Evolutionary conservation across 2,329 filamentous ascomycete species (phyloP).

Genomic region (Ophiostoma angusticollis): DNA sequence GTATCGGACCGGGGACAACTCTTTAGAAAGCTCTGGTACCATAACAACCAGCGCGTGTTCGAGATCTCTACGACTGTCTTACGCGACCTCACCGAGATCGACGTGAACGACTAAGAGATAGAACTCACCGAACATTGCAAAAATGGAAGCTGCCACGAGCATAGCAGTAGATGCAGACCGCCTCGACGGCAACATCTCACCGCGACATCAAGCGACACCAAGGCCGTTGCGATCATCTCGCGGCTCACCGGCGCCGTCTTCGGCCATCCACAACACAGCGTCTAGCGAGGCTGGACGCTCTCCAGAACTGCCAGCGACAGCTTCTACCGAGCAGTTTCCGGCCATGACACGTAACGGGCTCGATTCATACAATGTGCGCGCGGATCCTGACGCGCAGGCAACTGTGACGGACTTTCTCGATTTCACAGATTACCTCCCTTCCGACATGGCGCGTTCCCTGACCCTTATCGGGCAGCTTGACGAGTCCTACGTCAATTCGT

Average conservation of each 20-base stretch:
- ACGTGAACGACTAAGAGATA: too few species aligned
- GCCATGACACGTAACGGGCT: slow-evolving; percentile 26
- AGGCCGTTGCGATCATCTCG: neutral
- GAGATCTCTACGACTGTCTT: too few species aligned
- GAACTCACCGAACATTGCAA: neutral
- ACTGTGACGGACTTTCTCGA: slow-evolving; percentile 60
- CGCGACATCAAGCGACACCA: slow-evolving; percentile 3
- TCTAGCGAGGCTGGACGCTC: neutral
- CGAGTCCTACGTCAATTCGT: slow-evolving; percentile 42
- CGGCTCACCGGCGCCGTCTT: neutral
- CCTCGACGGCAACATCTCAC: slow-evolving; percentile 4
- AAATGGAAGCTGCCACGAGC: neutral
- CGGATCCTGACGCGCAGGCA: slow-evolving; percentile 54
- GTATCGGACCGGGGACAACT: too few species aligned
- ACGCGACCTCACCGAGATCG: too few species aligned
- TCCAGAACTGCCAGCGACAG: neutral
- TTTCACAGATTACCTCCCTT: slow-evolving; percentile 56
- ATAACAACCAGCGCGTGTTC: too few species aligned
- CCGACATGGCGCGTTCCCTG: slow-evolving; percentile 52
- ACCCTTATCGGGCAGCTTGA: slow-evolving; percentile 54
- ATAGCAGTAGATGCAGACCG: neutral
- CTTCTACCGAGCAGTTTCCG: slow-evolving; percentile 3
- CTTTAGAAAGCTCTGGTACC: too few species aligned
- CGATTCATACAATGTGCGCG: slow-evolving; percentile 35
- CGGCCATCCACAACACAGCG: neutral